phyloP scores from a whole-genome alignment of 2,329 filamentous ascomycete species.

The Neopestalotiopsis sp. region DNA sequence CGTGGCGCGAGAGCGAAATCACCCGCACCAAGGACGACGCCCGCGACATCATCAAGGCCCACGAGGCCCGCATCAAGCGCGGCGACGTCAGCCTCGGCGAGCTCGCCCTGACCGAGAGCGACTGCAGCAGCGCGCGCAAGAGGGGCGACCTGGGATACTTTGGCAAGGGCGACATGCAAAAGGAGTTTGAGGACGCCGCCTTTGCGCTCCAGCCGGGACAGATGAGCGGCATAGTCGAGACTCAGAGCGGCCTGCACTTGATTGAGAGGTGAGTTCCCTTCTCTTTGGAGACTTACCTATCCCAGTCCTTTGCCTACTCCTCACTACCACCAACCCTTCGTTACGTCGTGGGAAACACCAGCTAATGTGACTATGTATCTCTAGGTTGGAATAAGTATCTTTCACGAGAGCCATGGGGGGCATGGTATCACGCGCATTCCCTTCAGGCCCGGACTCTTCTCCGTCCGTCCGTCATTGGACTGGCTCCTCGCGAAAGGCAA shows the following conservation, averaged over 20 bases:
- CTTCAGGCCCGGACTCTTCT: background rate
- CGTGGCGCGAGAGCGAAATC: conserved; percentile 91
- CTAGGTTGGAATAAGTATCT: conserved; percentile 16
- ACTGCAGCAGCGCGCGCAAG: conserved; percentile 95
- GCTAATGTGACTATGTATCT: background rate
- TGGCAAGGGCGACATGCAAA: conserved; percentile 94
- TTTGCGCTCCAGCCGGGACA: conserved; percentile 88
- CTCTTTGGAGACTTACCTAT: background rate
- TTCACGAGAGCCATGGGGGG: background rate
- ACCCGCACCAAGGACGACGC: conserved; percentile 90
- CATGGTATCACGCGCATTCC: background rate
- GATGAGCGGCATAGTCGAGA: conserved; percentile 87
- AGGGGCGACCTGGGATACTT: conserved; percentile 95
- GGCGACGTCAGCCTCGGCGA: conserved; percentile 76
- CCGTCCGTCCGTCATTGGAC: background rate
- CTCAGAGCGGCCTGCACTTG: conserved; percentile 91
- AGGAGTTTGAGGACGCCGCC: conserved; percentile 95
- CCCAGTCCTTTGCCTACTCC: background rate
- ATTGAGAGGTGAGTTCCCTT: conserved; percentile 67
- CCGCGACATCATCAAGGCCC: conserved; percentile 72
- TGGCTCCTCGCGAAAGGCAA: background rate
- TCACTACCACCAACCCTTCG: no score
- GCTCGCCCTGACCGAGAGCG: conserved; percentile 85
- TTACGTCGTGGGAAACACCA: background rate
- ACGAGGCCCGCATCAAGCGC: conserved; percentile 77